A percentile compares a stretch with the other conserved stretches of the same genome.
phyloP scores from a whole-genome alignment of 257 asterid genomes.

The Hygrophila difformis region DNA sequence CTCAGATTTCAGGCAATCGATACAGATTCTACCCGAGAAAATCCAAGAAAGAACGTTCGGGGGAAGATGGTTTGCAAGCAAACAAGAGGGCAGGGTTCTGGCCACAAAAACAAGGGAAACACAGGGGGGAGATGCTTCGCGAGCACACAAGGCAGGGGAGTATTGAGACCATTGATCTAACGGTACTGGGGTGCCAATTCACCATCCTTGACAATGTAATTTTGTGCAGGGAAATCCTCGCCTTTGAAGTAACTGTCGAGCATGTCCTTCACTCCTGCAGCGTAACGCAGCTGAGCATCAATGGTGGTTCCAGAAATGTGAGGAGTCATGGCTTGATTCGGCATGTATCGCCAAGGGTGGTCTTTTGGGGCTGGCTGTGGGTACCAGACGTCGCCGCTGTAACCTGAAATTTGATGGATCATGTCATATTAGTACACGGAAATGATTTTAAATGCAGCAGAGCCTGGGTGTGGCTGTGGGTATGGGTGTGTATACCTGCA shows the following conservation, averaged over 20 bases:
- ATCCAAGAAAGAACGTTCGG: too few species aligned
- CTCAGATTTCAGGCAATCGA: too few species aligned
- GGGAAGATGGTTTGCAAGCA: too few species aligned
- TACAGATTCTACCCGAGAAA: too few species aligned
- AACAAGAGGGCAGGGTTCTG: too few species aligned
- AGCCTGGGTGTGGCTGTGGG: too few species aligned
- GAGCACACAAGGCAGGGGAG: too few species aligned
- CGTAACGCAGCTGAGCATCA: slow-evolving; percentile 95
- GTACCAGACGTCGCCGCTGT: slow-evolving; percentile 98
- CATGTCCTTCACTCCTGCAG: slow-evolving; percentile 95
- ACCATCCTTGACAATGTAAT: slow-evolving; percentile 98
- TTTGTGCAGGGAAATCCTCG: slow-evolving; percentile 68
- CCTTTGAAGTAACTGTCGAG: slow-evolving; percentile 93
- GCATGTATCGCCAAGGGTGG: slow-evolving; percentile 99
- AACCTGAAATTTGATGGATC: slow-evolving; percentile 19
- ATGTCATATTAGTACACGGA: too few species aligned
- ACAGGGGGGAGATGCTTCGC: too few species aligned
- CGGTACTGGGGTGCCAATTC: slow-evolving; percentile 89
- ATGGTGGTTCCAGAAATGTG: slow-evolving; percentile 96
- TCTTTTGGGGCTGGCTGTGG: slow-evolving; percentile 99
- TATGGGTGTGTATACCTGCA: slow-evolving; percentile 82
- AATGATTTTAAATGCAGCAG: too few species aligned
- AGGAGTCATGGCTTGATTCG: slow-evolving; percentile 99
- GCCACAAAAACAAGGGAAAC: too few species aligned
- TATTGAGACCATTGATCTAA: too few species aligned